Evolutionary conservation across 768 basidiomycete species (phyloP).

Genomic region (Tricholoma matsutake): DNA sequence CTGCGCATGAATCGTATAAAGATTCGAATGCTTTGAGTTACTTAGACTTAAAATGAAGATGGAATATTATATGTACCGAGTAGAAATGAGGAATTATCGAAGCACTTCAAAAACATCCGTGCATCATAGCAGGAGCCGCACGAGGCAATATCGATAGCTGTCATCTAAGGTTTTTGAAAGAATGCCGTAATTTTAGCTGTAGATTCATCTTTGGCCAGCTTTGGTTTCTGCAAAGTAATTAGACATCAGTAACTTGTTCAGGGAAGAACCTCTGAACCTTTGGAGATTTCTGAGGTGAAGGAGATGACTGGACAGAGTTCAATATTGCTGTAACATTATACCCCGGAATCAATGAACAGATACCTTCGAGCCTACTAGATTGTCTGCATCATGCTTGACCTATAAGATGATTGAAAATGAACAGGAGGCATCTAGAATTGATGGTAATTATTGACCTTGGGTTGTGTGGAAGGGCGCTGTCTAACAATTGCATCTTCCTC

Average conservation of each 20-base stretch:
- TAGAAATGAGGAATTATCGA: no score
- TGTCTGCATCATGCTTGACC: background rate
- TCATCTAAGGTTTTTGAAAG: background rate
- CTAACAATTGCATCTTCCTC: background rate
- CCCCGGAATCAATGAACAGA: background rate
- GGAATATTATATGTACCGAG: no score
- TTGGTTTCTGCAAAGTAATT: background rate
- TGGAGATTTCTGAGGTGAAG: background rate
- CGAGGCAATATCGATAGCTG: background rate
- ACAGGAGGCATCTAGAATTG: background rate
- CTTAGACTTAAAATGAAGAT: no score
- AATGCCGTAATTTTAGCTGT: background rate
- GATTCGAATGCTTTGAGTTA: no score
- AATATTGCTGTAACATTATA: background rate
- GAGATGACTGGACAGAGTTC: background rate
- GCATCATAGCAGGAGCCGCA: background rate
- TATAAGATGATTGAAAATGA: background rate
- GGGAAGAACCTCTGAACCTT: background rate
- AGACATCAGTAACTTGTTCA: background rate
- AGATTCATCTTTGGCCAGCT: background rate
- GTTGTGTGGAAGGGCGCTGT: background rate
- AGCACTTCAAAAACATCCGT: background rate
- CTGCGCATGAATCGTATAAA: no score
- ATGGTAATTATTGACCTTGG: slow-evolving; percentile 2
- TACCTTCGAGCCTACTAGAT: background rate